These are phyloP conservation scores for Podosphaera xanthii DNA, from an alignment of 2,329 filamentous ascomycete species.

Conservation along the genomic window DNA sequence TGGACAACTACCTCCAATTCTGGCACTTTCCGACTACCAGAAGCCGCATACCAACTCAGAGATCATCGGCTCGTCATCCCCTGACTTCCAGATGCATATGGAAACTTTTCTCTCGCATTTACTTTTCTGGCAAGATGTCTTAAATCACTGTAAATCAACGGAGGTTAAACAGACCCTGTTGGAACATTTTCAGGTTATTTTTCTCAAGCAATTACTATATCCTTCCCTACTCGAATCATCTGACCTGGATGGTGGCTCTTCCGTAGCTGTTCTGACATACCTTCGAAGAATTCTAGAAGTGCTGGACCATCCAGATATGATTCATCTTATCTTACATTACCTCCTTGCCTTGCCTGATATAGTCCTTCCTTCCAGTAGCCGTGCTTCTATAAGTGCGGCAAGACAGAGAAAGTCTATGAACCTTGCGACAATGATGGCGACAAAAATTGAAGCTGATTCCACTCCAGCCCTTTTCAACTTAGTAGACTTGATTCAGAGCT, in stretches of 20 bases:
- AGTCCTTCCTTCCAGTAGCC: conserved; percentile 15
- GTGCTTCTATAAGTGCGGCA: conserved; percentile 38
- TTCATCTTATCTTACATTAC: conserved; percentile 83
- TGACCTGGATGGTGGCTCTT: conserved; percentile 88
- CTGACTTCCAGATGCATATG: conserved; percentile 64
- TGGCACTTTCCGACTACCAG: conserved; percentile 74
- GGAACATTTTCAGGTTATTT: conserved; percentile 93
- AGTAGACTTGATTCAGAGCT: conserved; percentile 72
- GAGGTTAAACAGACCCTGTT: conserved; percentile 84
- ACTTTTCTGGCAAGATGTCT: conserved; percentile 91
- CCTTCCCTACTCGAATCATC: conserved; percentile 91
- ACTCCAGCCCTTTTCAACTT: conserved; percentile 84
- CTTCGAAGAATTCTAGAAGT: conserved; percentile 75
- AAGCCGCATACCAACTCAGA: conserved; percentile 47
- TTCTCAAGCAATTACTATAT: conserved; percentile 86
- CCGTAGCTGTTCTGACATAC: conserved; percentile 86
- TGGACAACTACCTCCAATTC: conserved; percentile 55
- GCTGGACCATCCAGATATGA: conserved; percentile 79
- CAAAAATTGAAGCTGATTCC: conserved; percentile 46
- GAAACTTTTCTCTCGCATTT: conserved; percentile 88
- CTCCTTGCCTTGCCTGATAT: conserved; percentile 57
- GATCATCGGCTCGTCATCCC: conserved; percentile 49
- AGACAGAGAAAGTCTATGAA: conserved; percentile 78
- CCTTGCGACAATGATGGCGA: conserved; percentile 55
- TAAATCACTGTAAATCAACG: conserved; percentile 80